phyloP scores from a whole-genome alignment of 768 basidiomycete species.

The Pulveroboletus sp. region DNA sequence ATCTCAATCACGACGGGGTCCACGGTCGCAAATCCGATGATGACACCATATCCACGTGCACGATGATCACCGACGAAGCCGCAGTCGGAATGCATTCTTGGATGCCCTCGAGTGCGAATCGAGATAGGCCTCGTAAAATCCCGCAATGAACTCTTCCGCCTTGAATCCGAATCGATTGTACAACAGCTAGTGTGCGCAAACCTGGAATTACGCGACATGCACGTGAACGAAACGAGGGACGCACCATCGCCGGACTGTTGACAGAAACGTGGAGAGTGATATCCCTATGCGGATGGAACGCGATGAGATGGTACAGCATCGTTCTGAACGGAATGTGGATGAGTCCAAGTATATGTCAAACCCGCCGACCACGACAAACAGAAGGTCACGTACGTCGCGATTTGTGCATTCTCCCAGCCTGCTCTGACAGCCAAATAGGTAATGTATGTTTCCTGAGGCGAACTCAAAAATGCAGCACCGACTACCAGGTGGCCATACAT shows the following conservation, averaged over 20 bases:
- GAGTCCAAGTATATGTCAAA: background rate
- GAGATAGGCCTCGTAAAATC: slow-evolving; percentile 80
- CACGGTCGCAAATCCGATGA: too few species aligned
- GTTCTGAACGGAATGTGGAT: slow-evolving; percentile 37
- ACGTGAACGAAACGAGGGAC: background rate
- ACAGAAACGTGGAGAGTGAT: slow-evolving; percentile 81
- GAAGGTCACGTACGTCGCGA: slow-evolving; percentile 56
- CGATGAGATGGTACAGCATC: slow-evolving; percentile 76
- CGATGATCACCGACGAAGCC: slow-evolving; percentile 52
- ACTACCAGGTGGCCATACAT: slow-evolving; percentile 67
- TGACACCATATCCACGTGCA: too few species aligned
- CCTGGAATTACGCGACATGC: background rate
- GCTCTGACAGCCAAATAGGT: slow-evolving; percentile 75
- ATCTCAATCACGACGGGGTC: too few species aligned
- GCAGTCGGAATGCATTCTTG: slow-evolving; percentile 76
- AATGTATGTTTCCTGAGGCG: slow-evolving; percentile 77
- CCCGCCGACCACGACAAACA: background rate
- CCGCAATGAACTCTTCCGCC: slow-evolving; percentile 76
- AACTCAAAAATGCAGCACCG: slow-evolving; percentile 72
- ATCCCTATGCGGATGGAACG: slow-evolving; percentile 67
- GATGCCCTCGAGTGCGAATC: slow-evolving; percentile 64
- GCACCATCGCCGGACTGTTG: slow-evolving; percentile 76
- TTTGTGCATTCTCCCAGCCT: slow-evolving; percentile 78
- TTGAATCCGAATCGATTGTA: slow-evolving; percentile 90
- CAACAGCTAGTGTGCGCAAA: slow-evolving; percentile 44